Percentiles rank a stretch among this genome's conserved stretches.
phyloP scores from a whole-genome alignment of 306 rosid species.

The Betula pendula region DNA sequence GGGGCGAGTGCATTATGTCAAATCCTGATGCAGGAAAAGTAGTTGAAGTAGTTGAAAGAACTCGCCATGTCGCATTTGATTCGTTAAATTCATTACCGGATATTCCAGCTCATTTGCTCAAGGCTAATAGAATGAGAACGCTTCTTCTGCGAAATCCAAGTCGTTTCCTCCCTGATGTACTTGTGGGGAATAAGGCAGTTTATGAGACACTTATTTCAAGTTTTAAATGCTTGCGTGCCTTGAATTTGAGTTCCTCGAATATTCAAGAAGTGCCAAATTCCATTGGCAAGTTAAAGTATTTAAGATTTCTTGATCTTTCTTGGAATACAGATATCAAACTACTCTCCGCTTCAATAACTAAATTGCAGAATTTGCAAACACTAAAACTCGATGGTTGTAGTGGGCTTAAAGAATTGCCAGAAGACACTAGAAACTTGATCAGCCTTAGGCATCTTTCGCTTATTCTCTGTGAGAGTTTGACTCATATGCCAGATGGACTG shows the following conservation, averaged over 20 bases:
- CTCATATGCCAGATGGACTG: not conserved
- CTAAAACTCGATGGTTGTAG: not conserved
- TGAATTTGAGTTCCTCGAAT: not conserved
- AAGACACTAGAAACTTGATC: not conserved
- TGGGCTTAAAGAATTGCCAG: slow-evolving; percentile 12
- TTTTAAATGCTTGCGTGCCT: not conserved
- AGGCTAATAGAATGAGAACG: not conserved
- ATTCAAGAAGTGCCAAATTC: not conserved
- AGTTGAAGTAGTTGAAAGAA: not conserved
- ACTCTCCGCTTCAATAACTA: not conserved
- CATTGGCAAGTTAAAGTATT: not conserved
- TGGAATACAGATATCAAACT: not conserved
- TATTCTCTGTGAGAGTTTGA: not conserved
- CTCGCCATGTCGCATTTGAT: slow-evolving; percentile 12
- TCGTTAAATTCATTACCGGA: not conserved
- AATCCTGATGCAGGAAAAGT: too few relatives aligned
- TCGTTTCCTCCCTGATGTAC: accelerated
- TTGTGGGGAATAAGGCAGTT: too few relatives aligned
- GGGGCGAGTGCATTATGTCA: not conserved
- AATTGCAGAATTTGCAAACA: not conserved
- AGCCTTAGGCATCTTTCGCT: slow-evolving; percentile 16
- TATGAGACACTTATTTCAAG: too few relatives aligned
- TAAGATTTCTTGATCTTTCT: slow-evolving; percentile 9
- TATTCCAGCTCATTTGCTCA: not conserved
- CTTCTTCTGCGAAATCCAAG: not conserved